Base-by-base conservation (phyloP, 2,329 filamentous ascomycete species). In the Aurifilum marmelostoma region DNA sequence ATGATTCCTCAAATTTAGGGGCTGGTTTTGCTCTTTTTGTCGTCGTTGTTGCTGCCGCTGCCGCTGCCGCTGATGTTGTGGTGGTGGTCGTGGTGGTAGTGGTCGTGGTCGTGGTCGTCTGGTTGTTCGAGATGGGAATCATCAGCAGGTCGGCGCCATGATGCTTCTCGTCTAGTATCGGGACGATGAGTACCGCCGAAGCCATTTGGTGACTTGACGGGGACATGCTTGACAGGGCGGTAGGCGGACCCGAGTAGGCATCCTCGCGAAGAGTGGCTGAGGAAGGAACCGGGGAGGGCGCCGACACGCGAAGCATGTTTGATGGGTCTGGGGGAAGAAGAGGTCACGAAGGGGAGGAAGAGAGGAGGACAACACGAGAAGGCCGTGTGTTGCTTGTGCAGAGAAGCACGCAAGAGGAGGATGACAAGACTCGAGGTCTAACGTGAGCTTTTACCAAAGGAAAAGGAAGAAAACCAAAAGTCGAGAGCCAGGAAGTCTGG, bases 121-220 rank as follows among this genome's bases (percentile, higher is more conserved):
- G 41, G 54, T 65, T 56, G 47, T 69, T 64, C 18, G 60, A 50
- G 29, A 68, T 61, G 7, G 69, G 66, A 8, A 71, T 56, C 39
- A 71, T 71, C 67, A 69, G 67, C 9, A 71, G 60, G 9, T 71
- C 69, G 32, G 69, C 69, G 52, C 69, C 69, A 27, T 70, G 69
- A 29, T 69, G 69, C 47, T 61, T 71, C 41, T 71, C 69, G 61
- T 71, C 69, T 47, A 69, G 63, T n/a, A 71, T 21, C 29, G 69
- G 69, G 16, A 71, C 69, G 60, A 71, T 65, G 37, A 71, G 67
- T 12, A 71, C 67, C 29, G 69, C 63, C 21, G 67, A 66, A 21
- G 64, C 64, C 54, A 47, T 43, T 11, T n/a, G 54, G 27, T 66
- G 52, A 24, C 24, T 47, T 11, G 64, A 60, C 34, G 52, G 43